Base-by-base conservation (phyloP, 805 yeast species). In the Metschnikowia reukaufii region DNA sequence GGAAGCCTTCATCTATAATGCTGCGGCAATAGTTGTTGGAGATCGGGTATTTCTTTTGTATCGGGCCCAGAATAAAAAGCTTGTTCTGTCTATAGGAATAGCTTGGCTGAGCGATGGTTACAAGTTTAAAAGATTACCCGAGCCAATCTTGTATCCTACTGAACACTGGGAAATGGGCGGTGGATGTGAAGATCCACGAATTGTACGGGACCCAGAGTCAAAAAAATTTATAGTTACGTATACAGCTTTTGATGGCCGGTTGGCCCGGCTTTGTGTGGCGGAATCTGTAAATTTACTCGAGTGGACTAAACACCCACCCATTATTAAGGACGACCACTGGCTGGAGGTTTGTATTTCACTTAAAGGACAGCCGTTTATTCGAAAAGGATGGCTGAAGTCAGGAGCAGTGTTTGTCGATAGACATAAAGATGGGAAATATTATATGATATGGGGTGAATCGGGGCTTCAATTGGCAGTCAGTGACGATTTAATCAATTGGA, bases 401-500 rank as follows among this genome's bases (percentile, higher is more conserved):
- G 76, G 74, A 2, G 74, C 75, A 2, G 52, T 72, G 1, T 67
- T 72, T 48, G 62, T 62, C 6, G 71, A 70, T 33, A 36, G 42
- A 27, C 57, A 59, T 39, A 47, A 49, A 15, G 69, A 68, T 48
- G 73, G 73, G 4, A 57, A 60, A 32, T 71, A 66, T 48, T 68
- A 70, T 50, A 72, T 72, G 76, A 62, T 72, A 18, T 72, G 73
- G 73, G 76, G 76, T 18, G 76, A 72, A 52, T 60, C 67, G 9
- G 63, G 64, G 30, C 61, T 72, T 45, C 65, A 68, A 49, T 58
- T 72, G 50, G 75, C 74, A 4, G 60, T 53, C 23, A 64, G 71
- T 8, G 53, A 52, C 23, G 74, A 72, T 47, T 50, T 70, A 47
- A 50, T 63, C n/a, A 47, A 65, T 44, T 72, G 76, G 76, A 54